phyloP scores from a whole-genome alignment of 129 eudicot genomes.

The Flaveria trinervia region DNA sequence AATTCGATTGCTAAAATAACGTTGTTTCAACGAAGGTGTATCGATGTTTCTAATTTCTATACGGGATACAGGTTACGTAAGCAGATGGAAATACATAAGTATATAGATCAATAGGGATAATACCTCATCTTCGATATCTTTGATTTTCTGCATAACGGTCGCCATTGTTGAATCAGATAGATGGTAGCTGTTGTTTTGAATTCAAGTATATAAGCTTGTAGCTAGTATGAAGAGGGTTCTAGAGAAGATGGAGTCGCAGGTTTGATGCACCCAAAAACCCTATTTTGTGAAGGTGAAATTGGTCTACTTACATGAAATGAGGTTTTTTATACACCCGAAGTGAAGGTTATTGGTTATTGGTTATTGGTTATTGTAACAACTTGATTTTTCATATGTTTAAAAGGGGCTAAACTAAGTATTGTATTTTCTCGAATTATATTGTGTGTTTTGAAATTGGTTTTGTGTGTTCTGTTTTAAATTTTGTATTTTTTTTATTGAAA shows the following conservation, averaged over 20 bases:
- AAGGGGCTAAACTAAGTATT: no score
- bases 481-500: no score
- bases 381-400: no score
- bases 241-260: slow-evolving; percentile 13
- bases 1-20: slow-evolving; percentile 3
- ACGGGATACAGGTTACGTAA: background rate
- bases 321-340: background rate
- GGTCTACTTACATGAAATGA: background rate
- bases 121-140: slow-evolving; percentile 99
- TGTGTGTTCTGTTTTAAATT: no score
- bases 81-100: background rate
- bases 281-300: slow-evolving; percentile 12
- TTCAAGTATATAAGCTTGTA: background rate
- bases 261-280: slow-evolving; percentile 27
- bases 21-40: background rate
- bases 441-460: no score
- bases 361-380: no score
- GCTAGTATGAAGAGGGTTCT: slow-evolving; percentile 31
- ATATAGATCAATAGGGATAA: background rate
- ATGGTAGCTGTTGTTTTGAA: background rate
- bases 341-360: no score
- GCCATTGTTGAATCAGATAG: slow-evolving; percentile 58
- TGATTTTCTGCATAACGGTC: slow-evolving; percentile 99
- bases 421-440: no score
- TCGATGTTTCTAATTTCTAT: slow-evolving; percentile 26